Evolutionary conservation across 768 basidiomycete species (phyloP).

Genomic region (Hortiboletus flavorubellus): DNA sequence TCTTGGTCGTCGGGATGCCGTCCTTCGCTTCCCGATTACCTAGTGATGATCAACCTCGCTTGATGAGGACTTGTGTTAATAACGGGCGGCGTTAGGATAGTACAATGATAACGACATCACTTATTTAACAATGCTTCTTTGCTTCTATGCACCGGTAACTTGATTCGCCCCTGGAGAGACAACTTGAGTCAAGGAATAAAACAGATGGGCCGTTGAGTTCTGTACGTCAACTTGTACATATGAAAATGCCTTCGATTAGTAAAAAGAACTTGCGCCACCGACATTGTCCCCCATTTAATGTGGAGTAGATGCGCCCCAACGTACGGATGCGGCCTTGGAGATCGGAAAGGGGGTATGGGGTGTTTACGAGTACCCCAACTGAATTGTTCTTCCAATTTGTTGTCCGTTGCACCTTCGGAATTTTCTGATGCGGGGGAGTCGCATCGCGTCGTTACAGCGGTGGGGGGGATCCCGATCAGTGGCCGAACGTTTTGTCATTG

Average conservation of each 20-base stretch:
- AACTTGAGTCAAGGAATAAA: background rate
- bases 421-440: slow-evolving; percentile 13
- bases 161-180: background rate
- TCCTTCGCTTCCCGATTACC: slow-evolving; percentile 52
- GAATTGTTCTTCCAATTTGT: slow-evolving; percentile 8
- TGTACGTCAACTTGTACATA: slow-evolving; percentile 39
- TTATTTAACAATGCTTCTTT: slow-evolving; percentile 52
- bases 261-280: slow-evolving; percentile 91
- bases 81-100: slow-evolving; percentile 86
- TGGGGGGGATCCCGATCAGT: slow-evolving; percentile 4
- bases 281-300: slow-evolving; percentile 90
- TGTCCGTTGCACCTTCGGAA: slow-evolving; percentile 13
- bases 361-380: slow-evolving; percentile 28
- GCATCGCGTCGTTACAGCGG: slow-evolving; percentile 7
- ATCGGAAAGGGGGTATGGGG: slow-evolving; percentile 86
- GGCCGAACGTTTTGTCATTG: background rate
- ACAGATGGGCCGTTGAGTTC: background rate
- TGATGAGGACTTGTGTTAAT: slow-evolving; percentile 95
- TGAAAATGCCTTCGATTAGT: slow-evolving; percentile 88
- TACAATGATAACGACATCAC: slow-evolving; percentile 94
- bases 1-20: background rate
- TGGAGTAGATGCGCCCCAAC: slow-evolving; percentile 97
- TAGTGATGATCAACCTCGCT: slow-evolving; percentile 98
- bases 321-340: slow-evolving; percentile 61
- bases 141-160: background rate